Conservation (phyloP, 768 basidiomycete species). For the Hygrophorus russula region DNA sequence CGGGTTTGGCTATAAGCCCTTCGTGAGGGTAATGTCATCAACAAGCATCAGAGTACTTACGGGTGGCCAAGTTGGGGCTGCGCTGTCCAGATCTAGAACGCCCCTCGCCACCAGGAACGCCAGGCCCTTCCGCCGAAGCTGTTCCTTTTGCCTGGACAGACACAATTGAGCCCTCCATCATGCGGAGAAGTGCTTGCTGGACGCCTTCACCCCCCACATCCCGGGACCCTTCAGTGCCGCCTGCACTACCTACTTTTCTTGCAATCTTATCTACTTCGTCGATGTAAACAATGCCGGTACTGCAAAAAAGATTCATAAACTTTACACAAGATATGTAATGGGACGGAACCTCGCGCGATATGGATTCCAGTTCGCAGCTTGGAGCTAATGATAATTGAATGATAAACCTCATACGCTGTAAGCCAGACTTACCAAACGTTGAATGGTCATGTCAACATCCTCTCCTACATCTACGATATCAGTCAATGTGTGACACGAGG, state of each 20-base stretch:
- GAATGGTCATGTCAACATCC: conserved; percentile 88
- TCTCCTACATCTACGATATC: conserved; percentile 73
- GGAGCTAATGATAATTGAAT: conserved; percentile 37
- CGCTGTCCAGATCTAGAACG: conserved; percentile 41
- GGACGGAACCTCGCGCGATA: conserved; percentile 59
- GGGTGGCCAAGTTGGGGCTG: conserved; percentile 26
- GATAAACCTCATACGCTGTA: neutral
- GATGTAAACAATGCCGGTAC: conserved; percentile 91
- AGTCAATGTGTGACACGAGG: conserved; percentile 7
- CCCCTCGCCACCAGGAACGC: conserved; percentile 31
- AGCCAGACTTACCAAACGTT: conserved; percentile 52
- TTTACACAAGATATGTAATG: neutral
- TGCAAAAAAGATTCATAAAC: conserved; percentile 17
- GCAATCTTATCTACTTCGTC: conserved; percentile 96
- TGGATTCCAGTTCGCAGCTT: conserved; percentile 87
- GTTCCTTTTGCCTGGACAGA: conserved; percentile 69
- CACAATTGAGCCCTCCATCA: conserved; percentile 88
- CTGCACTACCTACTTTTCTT: conserved; percentile 39
- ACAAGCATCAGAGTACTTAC: conserved; percentile 15
- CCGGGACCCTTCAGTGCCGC: conserved; percentile 52
- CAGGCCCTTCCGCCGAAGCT: conserved; percentile 28
- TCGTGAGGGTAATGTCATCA: neutral
- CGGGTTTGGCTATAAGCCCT: conserved; percentile 33
- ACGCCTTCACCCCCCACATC: conserved; percentile 97
- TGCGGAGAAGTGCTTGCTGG: conserved; percentile 82